Percentiles rank a stretch among this genome's conserved stretches.
Conservation (phyloP, 306 rosid species). For the Cucurbita argyrosperma region DNA sequence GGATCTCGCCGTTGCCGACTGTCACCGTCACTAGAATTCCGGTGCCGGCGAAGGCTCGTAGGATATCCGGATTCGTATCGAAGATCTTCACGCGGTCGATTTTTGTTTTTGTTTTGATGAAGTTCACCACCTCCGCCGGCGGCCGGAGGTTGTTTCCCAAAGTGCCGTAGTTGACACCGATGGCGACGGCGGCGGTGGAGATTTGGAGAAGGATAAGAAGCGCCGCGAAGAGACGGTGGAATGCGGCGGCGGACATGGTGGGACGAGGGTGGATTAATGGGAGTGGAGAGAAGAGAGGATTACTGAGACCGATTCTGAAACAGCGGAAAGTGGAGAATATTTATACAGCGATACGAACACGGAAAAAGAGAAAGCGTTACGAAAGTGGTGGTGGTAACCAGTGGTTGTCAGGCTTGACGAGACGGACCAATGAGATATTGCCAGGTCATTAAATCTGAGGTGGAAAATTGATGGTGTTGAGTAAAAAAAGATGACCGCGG, state of each 20-base stretch:
- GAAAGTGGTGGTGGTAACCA: not conserved
- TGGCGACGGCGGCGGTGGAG: slow-evolving; percentile 22
- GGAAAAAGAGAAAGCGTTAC: not conserved
- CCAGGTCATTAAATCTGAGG: not conserved
- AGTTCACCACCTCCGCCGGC: slow-evolving; percentile 44
- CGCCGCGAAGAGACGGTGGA: slow-evolving; percentile 5
- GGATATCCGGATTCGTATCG: slow-evolving; percentile 61
- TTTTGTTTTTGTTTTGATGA: slow-evolving; percentile 39
- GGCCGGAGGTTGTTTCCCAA: slow-evolving; percentile 62
- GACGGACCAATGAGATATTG: not conserved
- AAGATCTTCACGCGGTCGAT: slow-evolving; percentile 67
- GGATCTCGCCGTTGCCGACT: slow-evolving; percentile 60
- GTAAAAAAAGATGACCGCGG: not conserved
- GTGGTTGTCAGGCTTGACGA: not conserved
- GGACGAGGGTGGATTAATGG: not conserved
- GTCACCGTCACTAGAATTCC: slow-evolving; percentile 66
- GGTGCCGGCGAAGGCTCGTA: slow-evolving; percentile 54
- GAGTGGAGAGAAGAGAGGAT: not conserved
- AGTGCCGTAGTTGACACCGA: slow-evolving; percentile 88
- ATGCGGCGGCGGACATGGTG: slow-evolving; percentile 8
- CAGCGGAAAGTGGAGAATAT: not conserved
- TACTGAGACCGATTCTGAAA: not conserved
- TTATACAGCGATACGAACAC: not conserved
- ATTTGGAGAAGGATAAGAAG: slow-evolving; percentile 30
- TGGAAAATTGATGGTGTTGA: not conserved